Evolutionary conservation across 108 stramenopile genomes (phyloP), one percentile per base, ranked within the genome.

Genomic region (Chaetoceros tenuissimus): DNA sequence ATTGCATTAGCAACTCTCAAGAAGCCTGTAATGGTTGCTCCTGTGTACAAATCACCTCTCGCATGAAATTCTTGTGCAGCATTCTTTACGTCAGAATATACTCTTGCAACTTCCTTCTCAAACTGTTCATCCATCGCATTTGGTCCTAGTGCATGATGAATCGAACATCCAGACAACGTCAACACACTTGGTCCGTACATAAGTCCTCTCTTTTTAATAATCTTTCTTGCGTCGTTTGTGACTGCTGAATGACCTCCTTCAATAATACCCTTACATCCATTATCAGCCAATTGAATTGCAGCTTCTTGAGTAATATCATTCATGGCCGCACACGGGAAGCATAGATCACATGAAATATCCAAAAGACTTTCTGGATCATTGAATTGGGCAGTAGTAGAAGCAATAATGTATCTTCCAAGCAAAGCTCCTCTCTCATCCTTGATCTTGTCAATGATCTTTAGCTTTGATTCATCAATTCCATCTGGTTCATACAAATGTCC

Each of bases 401-500:
- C 69, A 58, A 91, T 89, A 57, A 93, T 88, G 60, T 96, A 96
- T 23, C 91, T 72, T 27, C 87, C 89, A 22, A 96, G 69, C 69
- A 85, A 71, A 25, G 95, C 97, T 46, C 97, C 96, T 31, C 95
- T 80, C 55, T 97, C 96, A 24, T 60, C 59, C 86, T 97, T 98
- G 74, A 97, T 96, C 59, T 91, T 87, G 43, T 80, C 74, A 52
- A 98, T 87, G 30, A 85, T 94, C 29, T 78, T 69, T 18, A 98
- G 67, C 66, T 95, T 94, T 7, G 79, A 77, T 50, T 75, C 77
- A 43, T 91, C 79, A 62, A 99, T 82, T 43, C 98, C 98, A 43
- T 90, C 90, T 8, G 94, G 89, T 69, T 99, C 97, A 70, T 94
- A 93, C 28, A 99, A 82, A 75, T 94, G 77, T 5, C 98, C 98